phyloP scores from a whole-genome alignment of 805 yeast species.

The Lachancea waltii region DNA sequence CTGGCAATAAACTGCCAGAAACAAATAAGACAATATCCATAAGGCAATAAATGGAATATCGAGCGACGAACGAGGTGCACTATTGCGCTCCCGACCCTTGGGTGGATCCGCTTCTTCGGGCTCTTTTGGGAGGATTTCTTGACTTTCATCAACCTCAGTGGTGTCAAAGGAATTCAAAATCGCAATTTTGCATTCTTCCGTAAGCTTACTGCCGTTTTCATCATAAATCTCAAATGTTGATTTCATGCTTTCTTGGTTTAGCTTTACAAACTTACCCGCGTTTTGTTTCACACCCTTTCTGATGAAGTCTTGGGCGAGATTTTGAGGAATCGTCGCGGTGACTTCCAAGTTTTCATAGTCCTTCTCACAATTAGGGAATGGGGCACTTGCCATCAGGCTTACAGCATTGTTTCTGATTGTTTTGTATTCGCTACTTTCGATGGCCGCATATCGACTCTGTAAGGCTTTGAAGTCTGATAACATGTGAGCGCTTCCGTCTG shows the following conservation, averaged over 20 bases:
- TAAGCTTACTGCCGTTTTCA: conserved; percentile 35
- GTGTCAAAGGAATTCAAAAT: conserved; percentile 10
- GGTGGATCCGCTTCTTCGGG: neutral
- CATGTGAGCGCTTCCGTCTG: conserved; percentile 34
- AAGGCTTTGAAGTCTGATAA: conserved; percentile 46
- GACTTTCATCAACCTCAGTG: neutral
- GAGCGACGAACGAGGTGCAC: neutral
- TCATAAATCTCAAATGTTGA: conserved; percentile 40
- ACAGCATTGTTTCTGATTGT: conserved; percentile 1
- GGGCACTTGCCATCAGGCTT: conserved; percentile 22
- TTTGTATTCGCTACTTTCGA: conserved; percentile 3
- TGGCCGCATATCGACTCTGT: conserved; percentile 37
- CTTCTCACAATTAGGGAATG: conserved; percentile 34
- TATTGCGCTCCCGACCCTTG: neutral
- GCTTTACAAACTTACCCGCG: conserved; percentile 44
- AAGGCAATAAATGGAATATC: neutral
- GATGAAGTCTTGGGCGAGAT: conserved; percentile 41
- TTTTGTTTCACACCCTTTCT: conserved; percentile 42
- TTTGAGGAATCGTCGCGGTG: conserved; percentile 34
- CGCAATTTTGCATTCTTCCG: conserved; percentile 19
- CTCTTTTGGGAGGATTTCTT: neutral
- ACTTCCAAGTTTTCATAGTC: conserved; percentile 40
- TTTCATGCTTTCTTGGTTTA: conserved; percentile 39
- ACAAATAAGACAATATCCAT: neutral
- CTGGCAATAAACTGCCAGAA: neutral